Base-by-base conservation (phyloP, 768 basidiomycete species). In the Leccinum uliginosum region DNA sequence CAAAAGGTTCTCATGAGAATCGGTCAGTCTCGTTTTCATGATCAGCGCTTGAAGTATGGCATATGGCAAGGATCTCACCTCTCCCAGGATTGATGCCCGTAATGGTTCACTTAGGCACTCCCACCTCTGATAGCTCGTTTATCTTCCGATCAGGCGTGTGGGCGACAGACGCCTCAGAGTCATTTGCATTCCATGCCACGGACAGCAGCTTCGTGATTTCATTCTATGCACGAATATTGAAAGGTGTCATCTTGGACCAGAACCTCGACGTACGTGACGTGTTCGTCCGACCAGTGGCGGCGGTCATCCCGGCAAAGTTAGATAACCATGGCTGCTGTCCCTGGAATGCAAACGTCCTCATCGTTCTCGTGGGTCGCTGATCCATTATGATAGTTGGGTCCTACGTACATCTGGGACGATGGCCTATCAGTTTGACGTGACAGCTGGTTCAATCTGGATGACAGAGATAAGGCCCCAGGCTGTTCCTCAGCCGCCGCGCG, bases 261-360 rank as follows among this genome's bases (percentile, higher is more conserved):
- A 54, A 38, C 3, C 30, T 30, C 54, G 8, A 2, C 43, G 35
- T 61, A 51, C 57, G 17, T 49, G 60, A 29, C 56, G 26, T 47
- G 38, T 54, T 56, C 30, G 32, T 63, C 65, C 61, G 65, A 66
- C 55, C 45, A 59, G 57, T 58, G 61, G 64, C 51, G 56, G 49
- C 34, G 48, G 59, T n/a, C 26, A 23, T 56, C 35, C n/a, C 2
- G 19, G 59, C 26, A 54, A 19, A 21, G 52, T 50, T 34, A 44
- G 52, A 66, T 58, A 46, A 32, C 19, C 43, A 29, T 46, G 8
- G 35, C 45, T 34, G 34, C 19, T 32, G 35, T 54, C 9, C 60
- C 54, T 55, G 30, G 57, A 60, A 60, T 32, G 53, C 50, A 56
- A 32, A 52, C n/a, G 27, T 21, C 27, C 29, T 10, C 11, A 29